Conservation (phyloP, 2,329 filamentous ascomycete genomes). For the Gnomoniopsis smithogilvyi region DNA sequence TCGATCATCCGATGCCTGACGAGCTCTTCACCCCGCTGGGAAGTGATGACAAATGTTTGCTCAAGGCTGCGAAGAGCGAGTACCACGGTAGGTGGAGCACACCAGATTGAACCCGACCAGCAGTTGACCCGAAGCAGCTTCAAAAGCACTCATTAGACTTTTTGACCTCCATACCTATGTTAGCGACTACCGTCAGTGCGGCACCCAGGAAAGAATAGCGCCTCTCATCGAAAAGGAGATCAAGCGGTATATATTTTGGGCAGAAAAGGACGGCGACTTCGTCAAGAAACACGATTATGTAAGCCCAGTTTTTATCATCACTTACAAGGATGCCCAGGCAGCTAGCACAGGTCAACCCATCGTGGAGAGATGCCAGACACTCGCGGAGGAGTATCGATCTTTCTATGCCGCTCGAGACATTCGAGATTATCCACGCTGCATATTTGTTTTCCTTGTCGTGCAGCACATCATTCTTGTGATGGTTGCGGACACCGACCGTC, state of each 20-base stretch:
- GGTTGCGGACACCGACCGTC: constrained; percentile 39
- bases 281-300: constrained; percentile 17
- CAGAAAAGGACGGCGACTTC: constrained; percentile 28
- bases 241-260: constrained; percentile 30
- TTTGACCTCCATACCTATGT: constrained; percentile 32
- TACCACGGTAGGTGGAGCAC: constrained; percentile 23
- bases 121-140: constrained; percentile 22
- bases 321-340: neutral
- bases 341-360: neutral
- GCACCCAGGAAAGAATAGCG: constrained; percentile 25
- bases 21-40: constrained; percentile 27
- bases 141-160: constrained; percentile 30
- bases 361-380: constrained; percentile 7
- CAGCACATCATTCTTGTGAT: constrained; percentile 43
- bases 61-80: constrained; percentile 26
- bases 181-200: constrained; percentile 28
- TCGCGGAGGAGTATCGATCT: constrained; percentile 18
- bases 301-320: constrained; percentile 14
- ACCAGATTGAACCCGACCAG: neutral
- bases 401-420: constrained; percentile 8
- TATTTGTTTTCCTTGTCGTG: constrained; percentile 44
- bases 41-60: constrained; percentile 23
- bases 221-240: constrained; percentile 27
- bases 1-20: constrained; percentile 30
- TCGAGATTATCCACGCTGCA: constrained; percentile 24